Evolutionary conservation across 2,329 filamentous ascomycete species (phyloP).

Genomic region (Scorias spongiosa): DNA sequence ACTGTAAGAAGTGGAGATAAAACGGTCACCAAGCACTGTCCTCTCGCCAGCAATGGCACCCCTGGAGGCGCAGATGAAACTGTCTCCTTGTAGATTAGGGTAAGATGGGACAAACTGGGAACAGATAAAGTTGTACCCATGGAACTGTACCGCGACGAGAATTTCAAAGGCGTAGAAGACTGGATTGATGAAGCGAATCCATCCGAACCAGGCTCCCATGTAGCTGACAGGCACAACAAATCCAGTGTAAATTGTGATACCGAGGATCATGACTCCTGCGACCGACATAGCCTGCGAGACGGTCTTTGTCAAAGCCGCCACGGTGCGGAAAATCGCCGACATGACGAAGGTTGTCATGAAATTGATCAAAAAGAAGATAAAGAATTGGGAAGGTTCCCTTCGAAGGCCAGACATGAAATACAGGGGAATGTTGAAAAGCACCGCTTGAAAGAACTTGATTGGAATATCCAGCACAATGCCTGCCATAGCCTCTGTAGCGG

Average conservation of each 20-base stretch:
- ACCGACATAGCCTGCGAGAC: conserved; percentile 49
- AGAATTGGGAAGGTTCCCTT: conserved; percentile 33
- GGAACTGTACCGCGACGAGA: conserved; percentile 40
- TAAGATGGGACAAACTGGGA: conserved; percentile 25
- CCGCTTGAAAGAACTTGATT: conserved; percentile 38
- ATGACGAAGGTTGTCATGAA: conserved; percentile 41
- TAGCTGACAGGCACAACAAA: conserved; percentile 13
- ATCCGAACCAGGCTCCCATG: conserved; percentile 46
- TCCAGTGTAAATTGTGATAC: conserved; percentile 50
- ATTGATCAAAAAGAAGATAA: conserved; percentile 48
- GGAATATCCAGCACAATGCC: conserved; percentile 42
- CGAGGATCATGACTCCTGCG: conserved; percentile 37
- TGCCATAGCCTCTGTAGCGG: conserved; percentile 35
- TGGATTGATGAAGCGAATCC: conserved; percentile 47
- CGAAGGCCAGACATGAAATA: conserved; percentile 42
- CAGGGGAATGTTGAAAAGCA: conserved; percentile 40
- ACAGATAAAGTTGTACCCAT: conserved; percentile 19
- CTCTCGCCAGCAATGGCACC: conserved; percentile 25
- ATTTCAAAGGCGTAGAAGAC: conserved; percentile 51
- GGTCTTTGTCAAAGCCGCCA: conserved; percentile 43
- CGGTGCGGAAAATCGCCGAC: conserved; percentile 43
- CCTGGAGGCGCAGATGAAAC: conserved; percentile 23
- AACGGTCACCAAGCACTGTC: conserved; percentile 26
- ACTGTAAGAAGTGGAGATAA: conserved; percentile 18
- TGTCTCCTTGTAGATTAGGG: conserved; percentile 15